Conservation (phyloP, 2,329 filamentous ascomycete species). For the Ceratocystiopsis sp. region DNA sequence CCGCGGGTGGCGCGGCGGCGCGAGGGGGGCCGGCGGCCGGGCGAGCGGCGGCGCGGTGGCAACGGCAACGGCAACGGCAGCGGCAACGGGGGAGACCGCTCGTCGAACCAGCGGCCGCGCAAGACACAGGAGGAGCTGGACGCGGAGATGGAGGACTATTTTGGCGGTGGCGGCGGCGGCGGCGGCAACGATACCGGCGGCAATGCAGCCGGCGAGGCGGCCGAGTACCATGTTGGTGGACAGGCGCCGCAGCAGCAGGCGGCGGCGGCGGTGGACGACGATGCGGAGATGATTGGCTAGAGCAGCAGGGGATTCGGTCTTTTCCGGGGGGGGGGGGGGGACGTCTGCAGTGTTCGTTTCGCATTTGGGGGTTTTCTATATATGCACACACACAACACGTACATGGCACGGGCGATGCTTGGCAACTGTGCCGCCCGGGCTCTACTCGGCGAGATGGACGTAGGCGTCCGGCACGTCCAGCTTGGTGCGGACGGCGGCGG, state of each 20-base stretch:
- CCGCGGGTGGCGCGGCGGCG: constrained; percentile 28
- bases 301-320: no score
- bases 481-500: constrained; percentile 19
- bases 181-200: constrained; percentile 14
- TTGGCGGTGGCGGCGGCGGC: constrained; percentile 31
- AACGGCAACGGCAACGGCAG: constrained; percentile 22
- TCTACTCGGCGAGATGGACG: no score
- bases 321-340: no score
- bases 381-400: no score
- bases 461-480: constrained; percentile 30
- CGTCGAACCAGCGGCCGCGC: constrained; percentile 47
- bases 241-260: constrained; percentile 15
- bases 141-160: constrained; percentile 95
- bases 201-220: not conserved
- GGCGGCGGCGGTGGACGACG: constrained; percentile 21
- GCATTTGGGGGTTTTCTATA: no score
- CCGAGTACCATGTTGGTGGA: constrained; percentile 17
- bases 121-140: constrained; percentile 89
- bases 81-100: no score
- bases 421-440: no score
- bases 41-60: constrained; percentile 16
- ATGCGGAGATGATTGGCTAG: constrained; percentile 15
- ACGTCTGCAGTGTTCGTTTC: no score
- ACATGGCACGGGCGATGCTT: no score
- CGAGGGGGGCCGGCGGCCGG: constrained; percentile 30